A percentile compares a stretch with the other conserved stretches of the same genome.
phyloP scores from a whole-genome alignment of 306 rosid species.

The Vachellia collinsii region DNA sequence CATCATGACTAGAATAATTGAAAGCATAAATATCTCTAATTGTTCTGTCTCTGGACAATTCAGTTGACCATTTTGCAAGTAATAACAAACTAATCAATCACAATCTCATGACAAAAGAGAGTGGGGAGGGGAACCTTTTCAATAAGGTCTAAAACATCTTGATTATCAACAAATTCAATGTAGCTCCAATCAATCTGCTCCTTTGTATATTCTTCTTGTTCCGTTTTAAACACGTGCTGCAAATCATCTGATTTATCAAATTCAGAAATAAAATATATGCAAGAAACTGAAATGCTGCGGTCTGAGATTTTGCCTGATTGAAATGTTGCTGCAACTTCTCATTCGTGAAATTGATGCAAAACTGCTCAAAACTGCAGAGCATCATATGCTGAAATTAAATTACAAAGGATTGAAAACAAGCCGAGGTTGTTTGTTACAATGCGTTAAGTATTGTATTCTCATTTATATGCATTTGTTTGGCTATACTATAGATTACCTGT shows the following conservation, averaged over 20 bases:
- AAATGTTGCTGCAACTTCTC: slow-evolving; percentile 99
- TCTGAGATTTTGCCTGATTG: slow-evolving; percentile 74
- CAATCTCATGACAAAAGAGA: slow-evolving; percentile 23
- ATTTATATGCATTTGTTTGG: slow-evolving; percentile 25
- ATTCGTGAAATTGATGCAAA: slow-evolving; percentile 96
- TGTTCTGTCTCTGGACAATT: background rate
- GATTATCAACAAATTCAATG: slow-evolving; percentile 96
- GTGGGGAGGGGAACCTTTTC: slow-evolving; percentile 72
- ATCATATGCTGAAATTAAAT: slow-evolving; percentile 62
- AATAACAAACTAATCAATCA: slow-evolving; percentile 33
- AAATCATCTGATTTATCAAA: slow-evolving; percentile 44
- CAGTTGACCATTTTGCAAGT: slow-evolving; percentile 29
- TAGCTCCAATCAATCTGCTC: slow-evolving; percentile 98
- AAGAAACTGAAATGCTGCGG: slow-evolving; percentile 37
- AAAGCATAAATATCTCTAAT: slow-evolving; percentile 30
- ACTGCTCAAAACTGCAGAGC: slow-evolving; percentile 98
- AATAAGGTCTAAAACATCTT: slow-evolving; percentile 96
- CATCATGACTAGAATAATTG: slow-evolving; percentile 26
- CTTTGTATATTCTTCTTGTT: slow-evolving; percentile 98
- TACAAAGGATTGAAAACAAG: slow-evolving; percentile 47
- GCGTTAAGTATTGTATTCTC: slow-evolving; percentile 38
- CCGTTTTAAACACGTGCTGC: slow-evolving; percentile 98
- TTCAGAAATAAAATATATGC: slow-evolving; percentile 15
- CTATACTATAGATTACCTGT: slow-evolving; percentile 72
- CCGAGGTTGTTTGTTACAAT: slow-evolving; percentile 41